Conservation (phyloP, 2,329 filamentous ascomycete genomes). For the Zymoseptoria pseudotritici region DNA sequence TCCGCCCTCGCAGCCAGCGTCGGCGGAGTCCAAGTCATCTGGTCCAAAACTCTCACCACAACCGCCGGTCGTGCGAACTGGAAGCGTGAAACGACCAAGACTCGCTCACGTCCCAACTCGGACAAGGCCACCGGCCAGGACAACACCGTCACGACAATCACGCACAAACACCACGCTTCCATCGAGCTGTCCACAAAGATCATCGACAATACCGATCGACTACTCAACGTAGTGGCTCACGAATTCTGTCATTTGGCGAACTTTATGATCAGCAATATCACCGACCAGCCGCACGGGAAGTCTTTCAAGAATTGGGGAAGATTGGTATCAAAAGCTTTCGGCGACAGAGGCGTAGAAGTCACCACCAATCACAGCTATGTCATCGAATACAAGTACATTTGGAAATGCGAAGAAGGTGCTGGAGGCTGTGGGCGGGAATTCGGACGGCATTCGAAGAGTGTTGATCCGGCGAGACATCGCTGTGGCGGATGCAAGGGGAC, state of each 20-base stretch:
- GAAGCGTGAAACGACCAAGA: conserved; percentile 38
- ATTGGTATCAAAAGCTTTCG: conserved; percentile 52
- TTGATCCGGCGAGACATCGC: conserved; percentile 62
- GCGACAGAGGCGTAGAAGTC: conserved; percentile 59
- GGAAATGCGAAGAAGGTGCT: conserved; percentile 55
- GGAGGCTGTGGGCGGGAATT: conserved; percentile 60
- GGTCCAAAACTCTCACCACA: conserved; percentile 71
- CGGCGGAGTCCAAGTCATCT: conserved; percentile 63
- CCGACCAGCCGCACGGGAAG: conserved; percentile 70
- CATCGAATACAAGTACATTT: conserved; percentile 88
- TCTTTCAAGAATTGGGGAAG: conserved; percentile 74
- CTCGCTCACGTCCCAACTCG: conserved; percentile 18
- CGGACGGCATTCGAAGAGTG: conserved; percentile 78
- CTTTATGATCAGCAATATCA: conserved; percentile 75
- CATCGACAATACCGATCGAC: conserved; percentile 66
- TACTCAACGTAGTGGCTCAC: conserved; percentile 88
- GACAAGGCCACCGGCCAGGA: conserved; percentile 2
- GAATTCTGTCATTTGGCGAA: conserved; percentile 94
- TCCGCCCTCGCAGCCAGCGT: conserved; percentile 51
- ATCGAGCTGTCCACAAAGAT: conserved; percentile 89
- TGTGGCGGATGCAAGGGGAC: conserved; percentile 67
- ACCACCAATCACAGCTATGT: conserved; percentile 86
- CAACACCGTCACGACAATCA: conserved; percentile 12
- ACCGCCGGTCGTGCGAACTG: conserved; percentile 60
- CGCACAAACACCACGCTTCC: conserved; percentile 49